A percentile compares a stretch with the other conserved stretches of the same genome.
Evolutionary conservation across 352 stramenopile genomes (phyloP).

Genomic region (Globisporangium solare): DNA sequence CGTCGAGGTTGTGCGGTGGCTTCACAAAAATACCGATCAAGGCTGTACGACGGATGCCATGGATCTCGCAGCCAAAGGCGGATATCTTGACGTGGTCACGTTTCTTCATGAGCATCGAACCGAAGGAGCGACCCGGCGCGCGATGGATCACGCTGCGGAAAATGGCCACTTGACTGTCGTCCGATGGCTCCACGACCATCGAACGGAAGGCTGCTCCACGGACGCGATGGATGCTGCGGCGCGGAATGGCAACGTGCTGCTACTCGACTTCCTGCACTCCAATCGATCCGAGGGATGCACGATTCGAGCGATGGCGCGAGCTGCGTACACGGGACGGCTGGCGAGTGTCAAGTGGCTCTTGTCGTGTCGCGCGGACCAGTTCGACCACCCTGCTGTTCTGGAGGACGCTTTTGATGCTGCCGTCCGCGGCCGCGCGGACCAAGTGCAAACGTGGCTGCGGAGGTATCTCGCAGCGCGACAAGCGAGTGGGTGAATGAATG

Average conservation of each 20-base stretch:
- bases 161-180: conserved; percentile 33
- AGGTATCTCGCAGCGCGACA: conserved; percentile 9
- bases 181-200: conserved; percentile 35
- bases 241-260: conserved; percentile 29
- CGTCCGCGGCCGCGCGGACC: conserved; percentile 21
- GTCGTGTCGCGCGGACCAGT: conserved; percentile 16
- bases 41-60: conserved; percentile 39
- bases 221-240: conserved; percentile 41
- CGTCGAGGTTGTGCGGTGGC: conserved; percentile 35
- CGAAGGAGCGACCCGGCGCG: conserved; percentile 32
- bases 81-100: conserved; percentile 23
- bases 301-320: not conserved
- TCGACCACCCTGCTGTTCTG: conserved; percentile 15
- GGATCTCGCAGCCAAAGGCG: conserved; percentile 32
- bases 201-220: conserved; percentile 29
- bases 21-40: conserved; percentile 30
- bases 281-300: conserved; percentile 1
- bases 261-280: conserved; percentile 28
- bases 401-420: conserved; percentile 20
- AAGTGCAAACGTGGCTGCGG: conserved; percentile 25
- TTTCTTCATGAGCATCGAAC: conserved; percentile 35
- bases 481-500: not conserved
- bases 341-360: conserved; percentile 31
- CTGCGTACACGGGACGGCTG: conserved; percentile 30
- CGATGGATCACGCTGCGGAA: conserved; percentile 46